Evolutionary conservation across 169 alveolate genomes (phyloP), one percentile per base, ranked within the genome.

Genomic region (Eimeria falciformis): DNA sequence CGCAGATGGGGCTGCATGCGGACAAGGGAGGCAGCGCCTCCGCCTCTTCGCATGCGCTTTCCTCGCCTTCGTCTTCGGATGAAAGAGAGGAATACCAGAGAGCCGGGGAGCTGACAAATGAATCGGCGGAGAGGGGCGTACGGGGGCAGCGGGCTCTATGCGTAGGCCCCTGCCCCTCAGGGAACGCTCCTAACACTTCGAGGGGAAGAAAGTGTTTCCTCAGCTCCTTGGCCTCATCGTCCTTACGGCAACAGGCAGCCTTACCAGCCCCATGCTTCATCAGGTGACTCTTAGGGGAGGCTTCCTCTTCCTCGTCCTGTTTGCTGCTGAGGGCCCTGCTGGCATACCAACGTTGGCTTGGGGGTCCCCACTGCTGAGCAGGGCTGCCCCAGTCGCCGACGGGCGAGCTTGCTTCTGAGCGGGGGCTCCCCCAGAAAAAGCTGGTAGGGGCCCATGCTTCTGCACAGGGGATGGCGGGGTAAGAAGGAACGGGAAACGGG

Each of bases 291-390:
- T 56, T 33, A 33, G 40, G 40, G 40, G 40, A 33, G 40, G 40
- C 40, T 33, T 33, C 2, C 40, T 33, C 40, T 2, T 33, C 40
- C 40, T 53, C n/a, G 75, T 25, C 12, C 45, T 11, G 40, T 37
- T 55, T 56, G 90, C 77, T 33, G 29, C 69, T 50, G 87, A 29
- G 12, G 86, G 68, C 21, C 29, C 90, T 81, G 90, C 77, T 78
- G 47, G 50, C 53, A 25, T 78, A 65, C 90, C 1, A 55, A 27
- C 40, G 53, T 77, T 23, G 62, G 40, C 75, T 27, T 53, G 90
- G 55, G 90, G 90, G 75, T 9, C 77, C 75, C 90, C 90, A 81
- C 58, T 81, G 90, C 50, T 81, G 90, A 33, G 90, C 77, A 18
- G 90, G 90, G 40, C 75, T 55, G 71, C 90, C 90, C 90, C 90